A percentile compares a stretch with the other conserved stretches of the same genome.
Evolutionary conservation across 2,329 filamentous ascomycete species (phyloP).

Genomic region (Dichotomopilus funicola): DNA sequence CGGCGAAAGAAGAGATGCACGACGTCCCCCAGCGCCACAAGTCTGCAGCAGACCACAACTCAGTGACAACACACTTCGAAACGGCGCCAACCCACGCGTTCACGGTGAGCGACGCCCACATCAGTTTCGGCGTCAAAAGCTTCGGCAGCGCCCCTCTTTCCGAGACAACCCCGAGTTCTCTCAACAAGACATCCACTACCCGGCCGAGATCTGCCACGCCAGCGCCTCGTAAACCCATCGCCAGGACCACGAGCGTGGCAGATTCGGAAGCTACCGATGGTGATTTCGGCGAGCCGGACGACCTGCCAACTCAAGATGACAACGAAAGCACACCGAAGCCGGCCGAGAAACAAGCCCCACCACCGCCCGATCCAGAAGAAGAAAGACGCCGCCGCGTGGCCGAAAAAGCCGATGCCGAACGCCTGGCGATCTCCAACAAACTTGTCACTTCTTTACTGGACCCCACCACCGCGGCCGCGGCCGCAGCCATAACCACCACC

Average conservation of each 20-base stretch:
- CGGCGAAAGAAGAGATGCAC: background rate
- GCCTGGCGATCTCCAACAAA: slow-evolving; percentile 36
- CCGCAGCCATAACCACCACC: slow-evolving; percentile 8
- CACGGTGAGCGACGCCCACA: slow-evolving; percentile 6
- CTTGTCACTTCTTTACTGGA: slow-evolving; percentile 38
- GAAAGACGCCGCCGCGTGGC: slow-evolving; percentile 9
- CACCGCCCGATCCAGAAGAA: background rate
- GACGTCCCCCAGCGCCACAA: slow-evolving; percentile 2
- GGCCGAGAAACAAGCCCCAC: background rate
- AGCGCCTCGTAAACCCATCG: slow-evolving; percentile 24
- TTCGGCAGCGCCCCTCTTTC: slow-evolving; percentile 33
- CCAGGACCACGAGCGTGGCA: slow-evolving; percentile 33
- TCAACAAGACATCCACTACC: slow-evolving; percentile 36
- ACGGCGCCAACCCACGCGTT: slow-evolving; percentile 22
- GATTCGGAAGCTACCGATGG: slow-evolving; percentile 36
- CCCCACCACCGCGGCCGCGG: slow-evolving; percentile 19
- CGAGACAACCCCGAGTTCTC: slow-evolving; percentile 34
- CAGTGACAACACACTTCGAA: slow-evolving; percentile 22
- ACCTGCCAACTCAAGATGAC: slow-evolving; percentile 11
- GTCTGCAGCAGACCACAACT: slow-evolving; percentile 5
- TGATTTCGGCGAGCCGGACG: slow-evolving; percentile 17
- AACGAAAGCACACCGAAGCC: slow-evolving; percentile 6
- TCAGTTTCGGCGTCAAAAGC: slow-evolving; percentile 8
- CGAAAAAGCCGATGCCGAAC: slow-evolving; percentile 29
- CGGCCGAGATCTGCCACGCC: slow-evolving; percentile 16